Percentiles rank a stretch among this genome's conserved stretches.
Evolutionary conservation across 2,329 filamentous ascomycete genomes (phyloP).

Genomic region (Penicillium nordicum): DNA sequence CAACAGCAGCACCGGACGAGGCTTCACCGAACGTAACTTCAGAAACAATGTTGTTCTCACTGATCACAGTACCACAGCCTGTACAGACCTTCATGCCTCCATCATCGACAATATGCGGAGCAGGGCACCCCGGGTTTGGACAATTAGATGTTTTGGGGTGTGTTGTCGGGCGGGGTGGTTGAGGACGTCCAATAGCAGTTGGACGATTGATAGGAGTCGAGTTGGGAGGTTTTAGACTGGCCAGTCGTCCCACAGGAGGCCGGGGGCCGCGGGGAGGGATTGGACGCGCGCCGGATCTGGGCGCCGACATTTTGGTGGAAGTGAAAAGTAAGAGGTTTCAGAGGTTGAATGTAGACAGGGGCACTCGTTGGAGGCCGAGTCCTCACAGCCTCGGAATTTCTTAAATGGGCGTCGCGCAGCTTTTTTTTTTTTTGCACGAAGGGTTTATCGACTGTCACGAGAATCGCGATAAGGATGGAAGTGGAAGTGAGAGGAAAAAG

Average conservation of each 20-base stretch:
- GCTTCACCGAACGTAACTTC: slow-evolving; percentile 91
- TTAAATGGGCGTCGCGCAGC: neutral
- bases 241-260: slow-evolving; percentile 37
- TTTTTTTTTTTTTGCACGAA: slow-evolving; percentile 1
- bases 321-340: neutral
- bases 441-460: slow-evolving; percentile 7
- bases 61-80: slow-evolving; percentile 78
- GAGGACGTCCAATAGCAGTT: slow-evolving; percentile 30
- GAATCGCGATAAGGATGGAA: slow-evolving; percentile 10
- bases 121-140: slow-evolving; percentile 45
- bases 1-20: slow-evolving; percentile 77
- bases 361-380: slow-evolving; percentile 3
- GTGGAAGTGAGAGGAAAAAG: slow-evolving; percentile 1
- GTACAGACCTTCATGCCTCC: slow-evolving; percentile 62
- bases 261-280: slow-evolving; percentile 25
- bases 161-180: slow-evolving; percentile 32
- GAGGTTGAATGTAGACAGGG: neutral
- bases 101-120: slow-evolving; percentile 46
- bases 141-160: slow-evolving; percentile 42
- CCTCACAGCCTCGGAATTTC: neutral
- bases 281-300: slow-evolving; percentile 35
- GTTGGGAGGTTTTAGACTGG: slow-evolving; percentile 39
- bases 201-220: slow-evolving; percentile 40
- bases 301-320: slow-evolving; percentile 29
- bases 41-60: slow-evolving; percentile 83